Percentiles rank a stretch among this genome's conserved stretches.
Evolutionary conservation across 1,284 basidiomycete genomes (phyloP).

Genomic region (Moesziomyces parantarcticus): DNA sequence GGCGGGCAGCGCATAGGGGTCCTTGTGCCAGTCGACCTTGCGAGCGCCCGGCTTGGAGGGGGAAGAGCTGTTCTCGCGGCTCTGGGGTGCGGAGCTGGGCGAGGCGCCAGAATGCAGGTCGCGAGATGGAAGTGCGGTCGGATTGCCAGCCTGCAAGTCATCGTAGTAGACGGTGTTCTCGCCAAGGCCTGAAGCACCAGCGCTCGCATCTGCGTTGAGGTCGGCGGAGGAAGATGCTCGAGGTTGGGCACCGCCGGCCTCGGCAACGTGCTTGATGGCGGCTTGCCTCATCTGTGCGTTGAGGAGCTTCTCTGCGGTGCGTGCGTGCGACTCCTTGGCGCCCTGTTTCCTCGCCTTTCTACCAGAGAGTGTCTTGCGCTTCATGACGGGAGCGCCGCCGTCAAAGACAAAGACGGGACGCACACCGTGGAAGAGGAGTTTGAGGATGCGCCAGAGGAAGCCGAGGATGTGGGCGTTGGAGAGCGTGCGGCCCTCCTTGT

Average conservation of each 20-base stretch:
- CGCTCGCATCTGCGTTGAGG: not conserved
- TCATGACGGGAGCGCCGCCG: slow-evolving; percentile 71
- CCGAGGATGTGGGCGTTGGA: slow-evolving; percentile 95
- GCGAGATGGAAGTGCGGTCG: slow-evolving; percentile 71
- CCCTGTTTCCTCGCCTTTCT: slow-evolving; percentile 75
- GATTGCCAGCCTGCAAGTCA: slow-evolving; percentile 33
- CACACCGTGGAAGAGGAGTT: slow-evolving; percentile 90
- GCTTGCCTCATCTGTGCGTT: slow-evolving; percentile 92
- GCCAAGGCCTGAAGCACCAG: slow-evolving; percentile 38
- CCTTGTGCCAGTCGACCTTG: slow-evolving; percentile 60
- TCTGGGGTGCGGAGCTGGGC: slow-evolving; percentile 15
- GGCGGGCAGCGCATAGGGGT: slow-evolving; percentile 64
- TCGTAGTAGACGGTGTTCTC: slow-evolving; percentile 70
- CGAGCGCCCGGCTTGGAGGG: slow-evolving; percentile 69
- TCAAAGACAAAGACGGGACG: slow-evolving; percentile 89
- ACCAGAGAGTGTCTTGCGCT: slow-evolving; percentile 68
- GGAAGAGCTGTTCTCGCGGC: slow-evolving; percentile 54
- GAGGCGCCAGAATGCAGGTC: slow-evolving; percentile 72
- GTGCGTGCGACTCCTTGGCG: slow-evolving; percentile 64
- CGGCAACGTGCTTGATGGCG: slow-evolving; percentile 77
- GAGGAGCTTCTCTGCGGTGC: slow-evolving; percentile 81
- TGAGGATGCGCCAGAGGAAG: slow-evolving; percentile 83
- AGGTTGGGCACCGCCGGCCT: slow-evolving; percentile 5
- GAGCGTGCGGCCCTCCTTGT: slow-evolving; percentile 90
- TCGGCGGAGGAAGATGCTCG: slow-evolving; percentile 15